Evolutionary conservation across 176 grass and related monocot species (phyloP), one percentile per base, ranked within the genome.

Genomic region (Alopecurus myosuroides): DNA sequence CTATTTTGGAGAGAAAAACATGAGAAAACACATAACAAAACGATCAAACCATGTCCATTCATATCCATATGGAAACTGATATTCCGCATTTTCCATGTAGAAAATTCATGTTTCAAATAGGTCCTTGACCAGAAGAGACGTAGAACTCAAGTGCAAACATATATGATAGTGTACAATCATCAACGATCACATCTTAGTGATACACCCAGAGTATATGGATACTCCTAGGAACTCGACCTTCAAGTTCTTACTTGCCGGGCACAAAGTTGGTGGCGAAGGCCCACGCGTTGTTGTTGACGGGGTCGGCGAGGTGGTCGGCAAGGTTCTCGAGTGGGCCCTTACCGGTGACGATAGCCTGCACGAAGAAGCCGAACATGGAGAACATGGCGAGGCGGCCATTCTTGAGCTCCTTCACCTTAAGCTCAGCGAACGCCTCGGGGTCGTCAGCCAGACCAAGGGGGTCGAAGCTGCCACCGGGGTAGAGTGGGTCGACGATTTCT

Each of bases 201-300:
- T 36, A 77, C 74, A 74, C 19, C 15, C 14, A 30, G 25, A 49
- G 70, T 49, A 74, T 29, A 48, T 29, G 15, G 1, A 74, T 49
- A 74, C 70, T 49, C 26, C 3, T 19, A 29, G 0, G 15, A 74
- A 31, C 15, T 74, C 8, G 0, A 29, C 31, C 44, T 31, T 31
- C 26, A 30, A 11, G 40, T 74, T 14, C 44, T 31, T 30, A 94
- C 83, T 95, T 91, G 66, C 95, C 95, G 84, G 95, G 95, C 4
- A 91, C 95, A 36, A 98, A 98, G 91, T 98, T 98, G 77, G 95
- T 98, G 91, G 95, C 95, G 52, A 90, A 98, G 23, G 95, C 69
- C 95, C 95, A 95, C 0, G 93, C 96, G 18, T 98, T 98, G 91
- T 98, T 98, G 93, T 94, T 98, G 18, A 98, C 93, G 1, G 96